Conservation (phyloP, 129 eudicot genomes). For the Lactuca sativa region DNA sequence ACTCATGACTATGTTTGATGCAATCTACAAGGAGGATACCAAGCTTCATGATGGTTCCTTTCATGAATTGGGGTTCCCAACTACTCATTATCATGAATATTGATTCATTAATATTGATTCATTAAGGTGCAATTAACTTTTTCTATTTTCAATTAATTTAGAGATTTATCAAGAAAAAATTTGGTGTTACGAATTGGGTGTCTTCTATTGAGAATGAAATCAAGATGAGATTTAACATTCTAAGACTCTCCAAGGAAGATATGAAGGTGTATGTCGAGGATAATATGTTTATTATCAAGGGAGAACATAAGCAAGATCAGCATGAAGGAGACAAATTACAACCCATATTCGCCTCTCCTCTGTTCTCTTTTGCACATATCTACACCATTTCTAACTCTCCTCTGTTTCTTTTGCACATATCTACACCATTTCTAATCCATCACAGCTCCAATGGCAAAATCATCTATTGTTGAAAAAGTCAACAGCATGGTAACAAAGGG, state of each 20-base stretch:
- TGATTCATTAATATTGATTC: too few relatives aligned
- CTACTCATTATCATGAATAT: too few relatives aligned
- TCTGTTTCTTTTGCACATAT: too few relatives aligned
- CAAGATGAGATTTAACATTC: slow-evolving; percentile 78
- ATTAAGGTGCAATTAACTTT: too few relatives aligned
- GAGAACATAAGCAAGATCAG: slow-evolving; percentile 40
- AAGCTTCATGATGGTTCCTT: slow-evolving; percentile 72
- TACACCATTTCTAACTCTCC: not conserved
- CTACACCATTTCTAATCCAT: not conserved
- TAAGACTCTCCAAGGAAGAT: slow-evolving; percentile 79
- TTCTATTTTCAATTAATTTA: too few relatives aligned
- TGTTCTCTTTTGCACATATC: too few relatives aligned
- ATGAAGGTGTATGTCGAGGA: slow-evolving; percentile 66
- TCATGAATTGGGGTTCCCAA: slow-evolving; percentile 29
- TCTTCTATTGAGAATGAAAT: slow-evolving; percentile 45
- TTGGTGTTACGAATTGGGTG: too few relatives aligned
- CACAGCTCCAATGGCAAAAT: slow-evolving; percentile 58
- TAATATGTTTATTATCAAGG: slow-evolving; percentile 67
- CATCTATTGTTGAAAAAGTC: too few relatives aligned
- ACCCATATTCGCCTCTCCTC: slow-evolving; percentile 24
- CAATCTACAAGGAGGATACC: slow-evolving; percentile 40
- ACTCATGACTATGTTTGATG: slow-evolving; percentile 80
- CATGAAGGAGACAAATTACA: slow-evolving; percentile 38
- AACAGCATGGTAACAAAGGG: too few relatives aligned
- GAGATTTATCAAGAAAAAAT: too few relatives aligned